Evolutionary conservation across 225 moss, liverwort and hornwort species (phyloP), one percentile per base, ranked within the genome.

Genomic region (Rhytidiadelphus loreus): DNA sequence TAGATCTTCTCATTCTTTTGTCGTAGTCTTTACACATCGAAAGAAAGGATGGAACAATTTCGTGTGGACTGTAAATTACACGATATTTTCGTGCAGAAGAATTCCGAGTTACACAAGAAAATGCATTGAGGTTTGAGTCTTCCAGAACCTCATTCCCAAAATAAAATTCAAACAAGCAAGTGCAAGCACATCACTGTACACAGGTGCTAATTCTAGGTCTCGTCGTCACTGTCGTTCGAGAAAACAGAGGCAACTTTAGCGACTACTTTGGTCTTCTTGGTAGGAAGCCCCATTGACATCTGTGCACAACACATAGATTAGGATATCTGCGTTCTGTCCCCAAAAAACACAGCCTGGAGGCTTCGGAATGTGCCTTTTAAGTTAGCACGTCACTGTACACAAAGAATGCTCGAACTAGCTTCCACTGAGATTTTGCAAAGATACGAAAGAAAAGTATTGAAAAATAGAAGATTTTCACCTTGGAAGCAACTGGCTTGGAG

Each of bases 191-290:
- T 37, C 53, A 90, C 84, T 86, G 12, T 88, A 91, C 90, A 90
- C 19, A 73, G 78, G 16, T 63, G 30, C 46, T 78, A 25, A 50
- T 85, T 61, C 85, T 90, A 92, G 44, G 66, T 66, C 24, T 96
- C 93, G 11, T 96, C 96, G 57, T 96, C 97, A 80, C 95, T 96
- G 57, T 96, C 94, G 71, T 96, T 91, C 25, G 88, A 83, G 82
- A 99, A 98, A 33, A 92, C 93, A 17, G 95, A 92, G 14, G 96
- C 95, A 77, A 96, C 88, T 93, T 94, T 97, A 8, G 86, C 80
- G 53, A 91, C 88, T 63, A 95, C 94, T 93, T 99, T 99, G 29
- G 89, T 78, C 90, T 95, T 99, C 91, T 95, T 96, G 23, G 92
- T 80, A 60, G 90, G 88, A 59, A 92, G 82, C 75, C 97, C 99